Conservation (phyloP, 2,329 filamentous ascomycete genomes). For the Pseudogymnoascus pannorum region DNA sequence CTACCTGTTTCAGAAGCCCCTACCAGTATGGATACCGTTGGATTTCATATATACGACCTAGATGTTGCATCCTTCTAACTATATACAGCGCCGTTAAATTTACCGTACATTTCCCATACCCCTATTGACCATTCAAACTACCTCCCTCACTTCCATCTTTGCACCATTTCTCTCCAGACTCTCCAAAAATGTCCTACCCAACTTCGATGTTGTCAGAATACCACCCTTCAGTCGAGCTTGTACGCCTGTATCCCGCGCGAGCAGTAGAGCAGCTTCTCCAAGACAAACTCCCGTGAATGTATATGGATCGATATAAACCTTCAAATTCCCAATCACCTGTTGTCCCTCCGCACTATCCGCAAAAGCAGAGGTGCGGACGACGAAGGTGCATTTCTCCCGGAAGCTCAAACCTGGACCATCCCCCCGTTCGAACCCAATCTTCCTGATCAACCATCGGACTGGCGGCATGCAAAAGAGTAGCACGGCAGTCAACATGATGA, state of each 20-base stretch:
- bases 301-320: not conserved
- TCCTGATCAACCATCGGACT: constrained; percentile 37
- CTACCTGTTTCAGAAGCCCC: not conserved
- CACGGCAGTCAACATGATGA: constrained; percentile 37
- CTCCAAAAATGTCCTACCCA: not conserved
- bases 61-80: not conserved
- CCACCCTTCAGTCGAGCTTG: not conserved
- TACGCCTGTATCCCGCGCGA: not conserved
- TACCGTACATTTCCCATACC: not conserved
- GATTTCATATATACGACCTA: not conserved
- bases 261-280: not conserved
- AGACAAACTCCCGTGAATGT: not conserved
- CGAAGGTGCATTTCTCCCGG: not conserved
- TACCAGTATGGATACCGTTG: not conserved
- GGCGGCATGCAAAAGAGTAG: constrained; percentile 33
- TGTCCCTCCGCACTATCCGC: not conserved
- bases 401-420: constrained; percentile 35
- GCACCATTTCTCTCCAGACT: not conserved
- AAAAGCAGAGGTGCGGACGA: not conserved
- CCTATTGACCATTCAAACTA: not conserved
- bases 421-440: constrained; percentile 45
- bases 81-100: not conserved
- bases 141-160: not conserved
- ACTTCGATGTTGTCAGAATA: not conserved
- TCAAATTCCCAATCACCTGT: not conserved